Evolutionary conservation across 2,329 filamentous ascomycete genomes (phyloP).

Genomic region (Diplodia mutila): DNA sequence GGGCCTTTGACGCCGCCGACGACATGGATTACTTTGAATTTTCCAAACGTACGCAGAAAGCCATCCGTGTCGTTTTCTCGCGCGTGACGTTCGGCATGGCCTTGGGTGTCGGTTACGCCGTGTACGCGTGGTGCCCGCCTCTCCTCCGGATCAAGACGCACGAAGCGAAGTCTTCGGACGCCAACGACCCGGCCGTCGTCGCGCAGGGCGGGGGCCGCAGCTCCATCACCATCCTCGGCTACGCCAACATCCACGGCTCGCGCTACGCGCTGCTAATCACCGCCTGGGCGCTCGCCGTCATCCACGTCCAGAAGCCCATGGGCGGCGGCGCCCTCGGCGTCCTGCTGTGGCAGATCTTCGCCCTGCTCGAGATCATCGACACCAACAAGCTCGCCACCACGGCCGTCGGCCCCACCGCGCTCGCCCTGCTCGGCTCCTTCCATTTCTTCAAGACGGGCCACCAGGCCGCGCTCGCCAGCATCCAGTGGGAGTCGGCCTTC

Average conservation of each 20-base stretch:
- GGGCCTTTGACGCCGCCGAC: constrained; percentile 86
- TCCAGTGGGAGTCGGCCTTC: constrained; percentile 97
- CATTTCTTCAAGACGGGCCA: constrained; percentile 99
- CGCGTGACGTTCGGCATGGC: constrained; percentile 79
- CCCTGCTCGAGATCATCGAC: constrained; percentile 67
- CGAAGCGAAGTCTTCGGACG: constrained; percentile 25
- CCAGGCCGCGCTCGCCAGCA: constrained; percentile 81
- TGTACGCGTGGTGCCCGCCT: constrained; percentile 83
- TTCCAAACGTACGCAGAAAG: constrained; percentile 68
- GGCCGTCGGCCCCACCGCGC: constrained; percentile 79
- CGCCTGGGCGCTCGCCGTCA: constrained; percentile 75
- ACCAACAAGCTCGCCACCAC: constrained; percentile 59
- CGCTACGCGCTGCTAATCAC: constrained; percentile 84
- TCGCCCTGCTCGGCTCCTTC: constrained; percentile 88
- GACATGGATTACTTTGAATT: constrained; percentile 77
- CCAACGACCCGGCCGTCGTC: constrained; percentile 37
- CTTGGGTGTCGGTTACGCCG: constrained; percentile 80
- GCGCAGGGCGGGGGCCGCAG: constrained; percentile 34
- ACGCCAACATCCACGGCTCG: constrained; percentile 89
- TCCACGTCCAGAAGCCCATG: constrained; percentile 92
- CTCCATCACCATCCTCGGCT: constrained; percentile 79
- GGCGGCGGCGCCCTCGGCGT: constrained; percentile 82
- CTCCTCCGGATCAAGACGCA: constrained; percentile 71
- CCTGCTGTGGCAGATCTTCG: constrained; percentile 86
- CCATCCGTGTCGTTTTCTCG: constrained; percentile 74